Base-by-base conservation (phyloP, 2,329 filamentous ascomycete species). In the Paecilomyces formosus region DNA sequence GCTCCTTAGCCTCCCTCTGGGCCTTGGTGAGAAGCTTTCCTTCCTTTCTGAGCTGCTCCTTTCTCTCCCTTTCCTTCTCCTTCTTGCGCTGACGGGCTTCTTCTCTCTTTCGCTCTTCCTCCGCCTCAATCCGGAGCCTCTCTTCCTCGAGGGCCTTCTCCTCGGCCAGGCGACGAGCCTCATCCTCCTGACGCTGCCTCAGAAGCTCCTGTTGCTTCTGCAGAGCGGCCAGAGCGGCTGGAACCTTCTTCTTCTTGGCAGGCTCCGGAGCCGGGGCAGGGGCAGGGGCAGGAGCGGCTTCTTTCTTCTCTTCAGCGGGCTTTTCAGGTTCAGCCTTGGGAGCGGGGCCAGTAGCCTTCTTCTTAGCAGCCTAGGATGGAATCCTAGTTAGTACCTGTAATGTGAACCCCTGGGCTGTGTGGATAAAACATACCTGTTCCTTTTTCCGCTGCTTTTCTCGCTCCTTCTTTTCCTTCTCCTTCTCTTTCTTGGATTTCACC, bases 401-500 rank as follows among this genome's bases (percentile, higher is more conserved):
- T 12, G 22, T 39, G 35, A 54, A 15, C 15, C 53, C 52, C 22
- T 5, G 21, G 12, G n/a, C 45, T 28, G 15, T 54, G 21, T 18
- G 13, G 30, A 52, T 31, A 52, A 55, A 45, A 71, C 80, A 59
- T 74, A 94, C 91, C 85, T 97, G 89, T 77, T 99, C 94, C 85
- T 92, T 99, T 81, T 99, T 99, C 65, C 92, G 84, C 79, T 94
- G 90, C 85, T 99, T 99, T 81, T 99, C 94, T 61, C 91, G 87
- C 80, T 99, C 94, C 79, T 97, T 99, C 83, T 93, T 97, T 70
- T 93, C 82, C 77, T 91, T 96, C 75, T 99, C 94, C 80, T 99
- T 99, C 79, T 99, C 92, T 59, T 95, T 94, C 84, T 97, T 99
- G 45, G 91, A 96, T 78, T 97, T 86, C 54, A 97, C 82, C 57